Evolutionary conservation across 2,329 filamentous ascomycete genomes (phyloP).

Genomic region (Calonectria crousiana): DNA sequence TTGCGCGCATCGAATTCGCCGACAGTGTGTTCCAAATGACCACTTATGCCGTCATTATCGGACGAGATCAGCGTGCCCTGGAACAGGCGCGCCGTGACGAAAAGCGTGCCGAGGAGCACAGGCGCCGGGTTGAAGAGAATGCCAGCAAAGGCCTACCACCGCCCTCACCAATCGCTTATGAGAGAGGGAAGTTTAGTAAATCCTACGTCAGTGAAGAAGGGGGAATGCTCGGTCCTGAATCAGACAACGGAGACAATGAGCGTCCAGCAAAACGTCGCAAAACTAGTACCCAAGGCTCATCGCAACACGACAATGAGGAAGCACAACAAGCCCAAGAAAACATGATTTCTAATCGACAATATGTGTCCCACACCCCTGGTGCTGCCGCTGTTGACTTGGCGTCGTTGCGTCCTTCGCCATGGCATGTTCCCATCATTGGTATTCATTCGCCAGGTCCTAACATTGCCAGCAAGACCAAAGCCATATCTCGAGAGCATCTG

Average conservation of each 20-base stretch:
- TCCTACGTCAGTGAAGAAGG: constrained; percentile 78
- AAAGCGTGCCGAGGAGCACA: constrained; percentile 59
- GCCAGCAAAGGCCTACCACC: constrained; percentile 62
- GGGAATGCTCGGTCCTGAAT: constrained; percentile 75
- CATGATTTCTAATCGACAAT: constrained; percentile 69
- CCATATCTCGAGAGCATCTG: constrained; percentile 80
- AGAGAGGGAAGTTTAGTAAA: constrained; percentile 69
- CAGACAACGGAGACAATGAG: constrained; percentile 64
- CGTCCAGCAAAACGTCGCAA: constrained; percentile 62
- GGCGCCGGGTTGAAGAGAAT: constrained; percentile 60
- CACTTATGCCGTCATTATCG: constrained; percentile 78
- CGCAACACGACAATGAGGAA: constrained; percentile 57
- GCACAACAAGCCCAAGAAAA: constrained; percentile 53
- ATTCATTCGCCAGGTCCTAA: constrained; percentile 78
- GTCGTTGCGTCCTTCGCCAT: constrained; percentile 70
- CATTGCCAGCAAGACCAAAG: constrained; percentile 73
- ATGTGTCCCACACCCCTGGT: constrained; percentile 70
- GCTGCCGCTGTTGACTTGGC: constrained; percentile 71
- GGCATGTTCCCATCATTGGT: constrained; percentile 74
- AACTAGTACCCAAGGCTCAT: constrained; percentile 58
- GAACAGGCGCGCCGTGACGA: constrained; percentile 66
- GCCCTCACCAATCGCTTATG: constrained; percentile 62
- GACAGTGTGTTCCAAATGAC: constrained; percentile 86
- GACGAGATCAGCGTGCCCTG: constrained; percentile 74
- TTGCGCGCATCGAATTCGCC: constrained; percentile 74